Conservation (phyloP, 2,329 filamentous ascomycete species). For the Colletotrichum salicis region DNA sequence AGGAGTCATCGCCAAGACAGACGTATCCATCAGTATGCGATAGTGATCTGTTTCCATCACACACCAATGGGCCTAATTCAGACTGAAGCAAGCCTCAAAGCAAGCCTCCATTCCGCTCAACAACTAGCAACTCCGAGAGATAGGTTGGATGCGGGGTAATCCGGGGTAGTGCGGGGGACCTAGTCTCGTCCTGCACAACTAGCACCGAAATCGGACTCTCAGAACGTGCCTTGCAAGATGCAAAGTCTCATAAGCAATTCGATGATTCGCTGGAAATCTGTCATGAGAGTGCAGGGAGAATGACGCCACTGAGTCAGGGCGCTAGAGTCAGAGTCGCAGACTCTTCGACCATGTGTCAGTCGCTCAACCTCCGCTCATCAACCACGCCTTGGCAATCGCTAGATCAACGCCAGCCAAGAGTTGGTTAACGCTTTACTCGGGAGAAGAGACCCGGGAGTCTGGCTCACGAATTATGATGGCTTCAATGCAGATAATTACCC, state of each 20-base stretch:
- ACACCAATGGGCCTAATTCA: neutral
- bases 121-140: neutral
- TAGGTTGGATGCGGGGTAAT: slow-evolving; percentile 15
- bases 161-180: slow-evolving; percentile 27
- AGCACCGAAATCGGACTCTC: no score
- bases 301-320: slow-evolving; percentile 24
- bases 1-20: neutral
- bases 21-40: neutral
- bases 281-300: neutral
- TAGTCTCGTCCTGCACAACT: neutral
- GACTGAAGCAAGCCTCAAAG: neutral
- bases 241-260: neutral
- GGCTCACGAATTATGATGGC: neutral
- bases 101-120: neutral
- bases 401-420: neutral
- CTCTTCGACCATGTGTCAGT: slow-evolving; percentile 23
- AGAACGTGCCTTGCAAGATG: neutral
- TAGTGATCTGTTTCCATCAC: neutral
- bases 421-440: neutral
- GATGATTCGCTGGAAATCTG: neutral
- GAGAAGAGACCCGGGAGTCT: neutral
- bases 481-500: neutral
- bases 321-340: slow-evolving; percentile 24
- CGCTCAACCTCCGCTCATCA: neutral
- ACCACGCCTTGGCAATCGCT: neutral